Evolutionary conservation across 495 filamentous ascomycete species (phyloP).

Genomic region (Neohortaea acidophila): DNA sequence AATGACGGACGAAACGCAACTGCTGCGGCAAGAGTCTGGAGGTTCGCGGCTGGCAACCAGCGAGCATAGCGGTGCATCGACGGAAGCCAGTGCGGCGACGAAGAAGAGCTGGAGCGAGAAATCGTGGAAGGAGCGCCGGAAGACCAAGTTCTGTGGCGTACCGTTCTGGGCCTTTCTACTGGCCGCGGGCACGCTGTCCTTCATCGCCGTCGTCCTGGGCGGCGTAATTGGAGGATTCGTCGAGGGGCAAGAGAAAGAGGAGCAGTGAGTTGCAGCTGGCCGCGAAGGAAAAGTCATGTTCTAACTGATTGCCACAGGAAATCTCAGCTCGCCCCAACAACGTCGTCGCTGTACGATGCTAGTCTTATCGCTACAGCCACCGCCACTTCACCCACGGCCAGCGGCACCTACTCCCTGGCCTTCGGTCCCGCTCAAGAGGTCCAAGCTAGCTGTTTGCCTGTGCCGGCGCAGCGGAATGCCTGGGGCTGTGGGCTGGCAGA

Average conservation of each 20-base stretch:
- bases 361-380: slow-evolving; percentile 45
- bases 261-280: slow-evolving; percentile 3
- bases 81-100: no score
- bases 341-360: slow-evolving; percentile 47
- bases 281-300: no score
- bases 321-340: slow-evolving; percentile 27
- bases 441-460: slow-evolving; percentile 51
- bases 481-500: slow-evolving; percentile 49
- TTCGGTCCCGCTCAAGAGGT: slow-evolving; percentile 37
- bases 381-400: slow-evolving; percentile 41
- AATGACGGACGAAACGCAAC: slow-evolving; percentile 12
- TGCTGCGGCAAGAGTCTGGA: neutral
- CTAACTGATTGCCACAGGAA: slow-evolving; percentile 23
- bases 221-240: slow-evolving; percentile 28
- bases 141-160: slow-evolving; percentile 22
- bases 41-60: no score
- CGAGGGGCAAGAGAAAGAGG: neutral
- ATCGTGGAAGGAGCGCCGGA: slow-evolving; percentile 21
- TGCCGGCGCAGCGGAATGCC: slow-evolving; percentile 41
- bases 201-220: slow-evolving; percentile 30
- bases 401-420: slow-evolving; percentile 49
- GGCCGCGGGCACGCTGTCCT: slow-evolving; percentile 38
- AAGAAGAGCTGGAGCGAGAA: slow-evolving; percentile 23
- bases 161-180: slow-evolving; percentile 28
- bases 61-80: neutral